These are phyloP conservation scores for Micromonas pusilla DNA, from an alignment of 139 green algal genomes.

Conservation along the genomic window DNA sequence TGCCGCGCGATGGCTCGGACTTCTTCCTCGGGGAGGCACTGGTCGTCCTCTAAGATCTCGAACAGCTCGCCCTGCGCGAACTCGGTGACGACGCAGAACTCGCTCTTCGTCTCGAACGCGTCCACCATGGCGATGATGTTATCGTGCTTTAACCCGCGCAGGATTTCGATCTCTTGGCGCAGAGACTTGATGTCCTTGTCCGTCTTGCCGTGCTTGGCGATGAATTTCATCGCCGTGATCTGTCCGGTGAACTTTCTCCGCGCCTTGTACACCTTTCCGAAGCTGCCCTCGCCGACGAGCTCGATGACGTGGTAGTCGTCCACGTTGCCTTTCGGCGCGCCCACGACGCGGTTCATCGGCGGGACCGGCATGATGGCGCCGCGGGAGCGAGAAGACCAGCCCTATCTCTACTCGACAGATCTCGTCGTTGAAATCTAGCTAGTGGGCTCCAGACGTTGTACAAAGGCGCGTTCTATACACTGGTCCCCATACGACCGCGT, in stretches of 20 bases:
- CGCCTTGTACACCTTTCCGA: conserved; percentile 76
- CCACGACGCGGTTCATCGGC: neutral
- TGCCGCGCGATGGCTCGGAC: conserved; percentile 69
- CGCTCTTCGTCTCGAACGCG: conserved; percentile 87
- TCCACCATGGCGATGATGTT: conserved; percentile 96
- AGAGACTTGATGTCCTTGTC: conserved; percentile 79
- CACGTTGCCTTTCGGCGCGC: conserved; percentile 31
- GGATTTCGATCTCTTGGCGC: conserved; percentile 91
- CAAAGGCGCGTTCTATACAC: no score
- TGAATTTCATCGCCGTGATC: conserved; percentile 98
- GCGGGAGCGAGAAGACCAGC: no score
- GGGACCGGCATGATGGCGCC: no score
- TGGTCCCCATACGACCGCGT: no score
- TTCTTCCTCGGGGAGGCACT: conserved; percentile 53
- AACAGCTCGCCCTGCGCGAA: conserved; percentile 97
- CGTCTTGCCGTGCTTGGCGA: conserved; percentile 79
- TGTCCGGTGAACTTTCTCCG: conserved; percentile 48
- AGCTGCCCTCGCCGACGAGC: conserved; percentile 86
- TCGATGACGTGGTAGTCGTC: conserved; percentile 91
- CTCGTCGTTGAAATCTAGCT: no score
- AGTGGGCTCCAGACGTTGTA: no score
- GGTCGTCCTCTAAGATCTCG: conserved; percentile 93
- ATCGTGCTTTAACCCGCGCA: conserved; percentile 75
- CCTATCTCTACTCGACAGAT: no score
- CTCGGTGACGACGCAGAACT: conserved; percentile 96